phyloP scores from a whole-genome alignment of 768 basidiomycete species.

The Dioszegia crocea region DNA sequence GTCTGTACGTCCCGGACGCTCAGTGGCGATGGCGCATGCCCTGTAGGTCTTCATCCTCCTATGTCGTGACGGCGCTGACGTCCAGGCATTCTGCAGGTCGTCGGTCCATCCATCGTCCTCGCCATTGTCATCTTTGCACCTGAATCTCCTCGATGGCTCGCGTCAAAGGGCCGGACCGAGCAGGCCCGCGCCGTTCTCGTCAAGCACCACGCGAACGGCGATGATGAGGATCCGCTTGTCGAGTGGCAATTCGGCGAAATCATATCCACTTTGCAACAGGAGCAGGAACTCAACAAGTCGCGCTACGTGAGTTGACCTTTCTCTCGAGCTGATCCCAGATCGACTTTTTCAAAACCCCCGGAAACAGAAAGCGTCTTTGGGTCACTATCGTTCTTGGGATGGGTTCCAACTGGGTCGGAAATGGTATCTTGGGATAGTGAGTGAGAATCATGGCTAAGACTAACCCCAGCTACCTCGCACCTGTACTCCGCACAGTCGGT shows the following conservation, averaged over 20 bases:
- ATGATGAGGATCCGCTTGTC: constrained; percentile 55
- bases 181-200: constrained; percentile 67
- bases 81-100: constrained; percentile 12
- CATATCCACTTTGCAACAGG: constrained; percentile 52
- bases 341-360: constrained; percentile 61
- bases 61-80: too few species aligned
- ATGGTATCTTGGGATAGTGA: constrained; percentile 13
- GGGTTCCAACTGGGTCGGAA: constrained; percentile 67
- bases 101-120: constrained; percentile 16
- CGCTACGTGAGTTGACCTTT: constrained; percentile 63
- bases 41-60: too few species aligned
- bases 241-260: constrained; percentile 55
- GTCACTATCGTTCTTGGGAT: constrained; percentile 65
- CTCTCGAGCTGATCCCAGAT: constrained; percentile 56
- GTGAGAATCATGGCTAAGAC: not conserved
- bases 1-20: constrained; percentile 7
- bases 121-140: constrained; percentile 19
- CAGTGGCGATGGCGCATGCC: constrained; percentile 19
- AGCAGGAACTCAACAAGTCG: constrained; percentile 22
- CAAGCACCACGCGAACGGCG: constrained; percentile 76
- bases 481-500: constrained; percentile 57
- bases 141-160: constrained; percentile 18
- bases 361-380: constrained; percentile 66
- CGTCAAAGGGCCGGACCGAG: constrained; percentile 52
- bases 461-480: constrained; percentile 68